Base-by-base conservation (phyloP, 75 land plant genomes). In the Azolla pinnata region DNA sequence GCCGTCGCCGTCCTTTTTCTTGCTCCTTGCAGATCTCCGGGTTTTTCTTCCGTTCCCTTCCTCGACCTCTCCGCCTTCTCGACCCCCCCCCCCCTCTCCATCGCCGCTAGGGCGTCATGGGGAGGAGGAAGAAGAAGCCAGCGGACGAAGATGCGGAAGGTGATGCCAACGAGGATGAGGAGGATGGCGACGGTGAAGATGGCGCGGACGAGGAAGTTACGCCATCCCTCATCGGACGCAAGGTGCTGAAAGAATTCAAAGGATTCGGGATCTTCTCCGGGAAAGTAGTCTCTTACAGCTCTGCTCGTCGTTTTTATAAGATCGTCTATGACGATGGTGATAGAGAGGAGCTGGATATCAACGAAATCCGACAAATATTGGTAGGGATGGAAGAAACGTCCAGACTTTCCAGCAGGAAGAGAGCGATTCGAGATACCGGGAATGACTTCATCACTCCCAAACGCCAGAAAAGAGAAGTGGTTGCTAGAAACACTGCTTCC, bases 301-400 rank as follows among this genome's bases (percentile, higher is more conserved):
- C 62, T 1, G 29, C 64, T 0, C 33, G 84, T n/a, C 63, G 72
- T 0, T 72, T 70, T 56, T 86, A 57, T 66, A 64, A 50, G 59
- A 55, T 86, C 33, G 52, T 62, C 10, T 86, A 81, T 63, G 90
- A 74, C 23, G 87, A 81, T 57, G 90, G 87, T 10, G 90, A 77
- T 59, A 75, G 66, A 26, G 90, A 83, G 64, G 84, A 78, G 44
- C 12, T 86, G 29, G 79, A 75, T 0, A 32, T 59, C 26, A 55
- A 54, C 1, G 87, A 83, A 55, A 33, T 83, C 4, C 7, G 33
- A 20, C 8, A 30, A 9, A 59, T 83, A 19, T 21, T 82, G 40
- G 66, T 38, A 54, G 45, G 14, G 24, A 7, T 25, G 5, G 29
- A 23, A 23, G 54, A 52, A 25, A 14, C 2, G 29, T n/a, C n/a